Evolutionary conservation across 225 moss, liverwort and hornwort species (phyloP).

Genomic region (Ulota crispa): DNA sequence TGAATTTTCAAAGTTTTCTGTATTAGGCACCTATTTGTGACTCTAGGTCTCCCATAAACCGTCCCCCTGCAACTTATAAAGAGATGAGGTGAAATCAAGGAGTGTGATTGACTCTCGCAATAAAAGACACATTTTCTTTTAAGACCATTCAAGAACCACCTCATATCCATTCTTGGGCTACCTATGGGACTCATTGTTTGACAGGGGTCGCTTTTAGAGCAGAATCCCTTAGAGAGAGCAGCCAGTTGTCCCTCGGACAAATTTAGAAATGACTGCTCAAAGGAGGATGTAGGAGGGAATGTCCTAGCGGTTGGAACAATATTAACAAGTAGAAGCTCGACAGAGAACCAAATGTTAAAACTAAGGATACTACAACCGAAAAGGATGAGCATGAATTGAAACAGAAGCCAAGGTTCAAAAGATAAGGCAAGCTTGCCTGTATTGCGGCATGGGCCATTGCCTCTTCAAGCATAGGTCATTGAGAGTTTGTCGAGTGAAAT

Average conservation of each 20-base stretch:
- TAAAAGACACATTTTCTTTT: too few species aligned
- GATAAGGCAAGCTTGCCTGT: constrained; percentile 52
- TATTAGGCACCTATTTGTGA: too few species aligned
- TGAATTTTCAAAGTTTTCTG: too few species aligned
- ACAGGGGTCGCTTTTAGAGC: too few species aligned
- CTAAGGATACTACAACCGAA: not conserved
- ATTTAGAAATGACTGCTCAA: not conserved
- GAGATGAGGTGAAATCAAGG: too few species aligned
- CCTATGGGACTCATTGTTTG: too few species aligned
- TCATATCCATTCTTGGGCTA: too few species aligned
- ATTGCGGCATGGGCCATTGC: constrained; percentile 99
- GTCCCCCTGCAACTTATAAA: too few species aligned
- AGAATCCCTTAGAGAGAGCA: constrained; percentile 6
- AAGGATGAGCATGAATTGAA: not conserved
- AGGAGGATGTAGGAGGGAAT: not conserved
- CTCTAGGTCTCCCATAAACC: too few species aligned
- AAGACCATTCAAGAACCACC: too few species aligned
- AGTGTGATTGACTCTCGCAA: too few species aligned
- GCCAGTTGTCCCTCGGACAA: not conserved
- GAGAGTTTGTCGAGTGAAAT: constrained; percentile 93
- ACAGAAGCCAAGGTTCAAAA: not conserved
- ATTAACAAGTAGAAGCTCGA: not conserved
- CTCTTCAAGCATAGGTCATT: constrained; percentile 96
- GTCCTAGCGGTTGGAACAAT: not conserved
- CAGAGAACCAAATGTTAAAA: not conserved